These are phyloP conservation scores for Oryza punctata DNA, from an alignment of 176 grass and related monocot species.

Conservation along the genomic window DNA sequence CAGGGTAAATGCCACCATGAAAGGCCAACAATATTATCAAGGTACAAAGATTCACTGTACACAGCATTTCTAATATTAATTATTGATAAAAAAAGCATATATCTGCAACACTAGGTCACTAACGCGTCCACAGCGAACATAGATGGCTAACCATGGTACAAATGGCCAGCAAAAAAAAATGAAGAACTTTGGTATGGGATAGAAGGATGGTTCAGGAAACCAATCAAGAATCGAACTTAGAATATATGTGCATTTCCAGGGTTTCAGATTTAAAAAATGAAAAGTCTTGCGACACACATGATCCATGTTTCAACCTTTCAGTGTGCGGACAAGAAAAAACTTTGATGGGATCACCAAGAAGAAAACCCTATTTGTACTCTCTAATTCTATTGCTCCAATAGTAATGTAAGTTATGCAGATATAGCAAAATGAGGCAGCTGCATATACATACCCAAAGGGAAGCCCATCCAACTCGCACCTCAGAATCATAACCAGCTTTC, in stretches of 20 bases:
- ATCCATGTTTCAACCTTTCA: not conserved
- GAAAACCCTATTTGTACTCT: slow-evolving; percentile 23
- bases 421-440: slow-evolving; percentile 19
- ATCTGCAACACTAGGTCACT: not conserved
- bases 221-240: slow-evolving; percentile 1
- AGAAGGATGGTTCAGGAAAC: not conserved
- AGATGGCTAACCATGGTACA: not conserved
- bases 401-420: slow-evolving; percentile 21
- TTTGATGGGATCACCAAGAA: not conserved
- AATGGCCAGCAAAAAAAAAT: not conserved
- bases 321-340: not conserved
- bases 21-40: not conserved
- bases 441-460: slow-evolving; percentile 79
- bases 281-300: not conserved
- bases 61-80: not conserved
- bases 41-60: not conserved
- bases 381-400: slow-evolving; percentile 24
- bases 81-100: not conserved
- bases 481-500: slow-evolving; percentile 98
- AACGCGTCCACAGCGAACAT: not conserved
- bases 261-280: not conserved
- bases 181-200: not conserved
- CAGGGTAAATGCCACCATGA: not conserved
- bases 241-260: not conserved
- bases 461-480: slow-evolving; percentile 70